A percentile compares a stretch with the other conserved stretches of the same genome.
These are phyloP conservation scores for Alternaria arborescens DNA, from an alignment of 2,329 filamentous ascomycete genomes.

Conservation along the genomic window DNA sequence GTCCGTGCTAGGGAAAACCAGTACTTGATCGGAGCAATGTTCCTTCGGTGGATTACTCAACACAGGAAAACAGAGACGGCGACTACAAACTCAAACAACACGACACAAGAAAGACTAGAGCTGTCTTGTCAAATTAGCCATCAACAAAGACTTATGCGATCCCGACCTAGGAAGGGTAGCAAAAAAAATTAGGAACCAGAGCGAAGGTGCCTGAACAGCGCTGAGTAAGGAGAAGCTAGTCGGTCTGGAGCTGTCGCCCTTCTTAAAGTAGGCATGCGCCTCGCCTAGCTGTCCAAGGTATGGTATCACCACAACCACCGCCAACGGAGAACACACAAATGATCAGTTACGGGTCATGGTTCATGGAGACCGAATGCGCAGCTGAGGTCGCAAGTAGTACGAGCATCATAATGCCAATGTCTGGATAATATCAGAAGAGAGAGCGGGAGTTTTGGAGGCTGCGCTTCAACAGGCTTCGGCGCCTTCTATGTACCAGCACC, in stretches of 20 bases:
- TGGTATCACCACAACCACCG: not conserved
- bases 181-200: not conserved
- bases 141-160: not conserved
- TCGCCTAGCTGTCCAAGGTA: not conserved
- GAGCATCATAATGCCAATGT: not conserved
- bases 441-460: not conserved
- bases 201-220: not conserved
- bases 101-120: not conserved
- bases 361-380: not conserved
- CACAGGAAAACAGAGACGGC: not conserved
- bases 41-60: not conserved
- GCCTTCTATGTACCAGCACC: not conserved
- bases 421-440: not conserved
- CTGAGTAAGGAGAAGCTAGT: not conserved
- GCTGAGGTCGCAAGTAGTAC: not conserved
- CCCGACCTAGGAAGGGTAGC: not conserved
- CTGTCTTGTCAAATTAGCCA: not conserved
- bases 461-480: not conserved
- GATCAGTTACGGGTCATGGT: not conserved
- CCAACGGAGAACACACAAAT: not conserved
- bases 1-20: not conserved
- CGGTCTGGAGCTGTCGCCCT: not conserved
- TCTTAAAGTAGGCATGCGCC: not conserved
- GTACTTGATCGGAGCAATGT: not conserved
- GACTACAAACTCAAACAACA: not conserved